Base-by-base conservation (phyloP, 371 early-diverging fungal genomes). In the Mortierella sp. region DNA sequence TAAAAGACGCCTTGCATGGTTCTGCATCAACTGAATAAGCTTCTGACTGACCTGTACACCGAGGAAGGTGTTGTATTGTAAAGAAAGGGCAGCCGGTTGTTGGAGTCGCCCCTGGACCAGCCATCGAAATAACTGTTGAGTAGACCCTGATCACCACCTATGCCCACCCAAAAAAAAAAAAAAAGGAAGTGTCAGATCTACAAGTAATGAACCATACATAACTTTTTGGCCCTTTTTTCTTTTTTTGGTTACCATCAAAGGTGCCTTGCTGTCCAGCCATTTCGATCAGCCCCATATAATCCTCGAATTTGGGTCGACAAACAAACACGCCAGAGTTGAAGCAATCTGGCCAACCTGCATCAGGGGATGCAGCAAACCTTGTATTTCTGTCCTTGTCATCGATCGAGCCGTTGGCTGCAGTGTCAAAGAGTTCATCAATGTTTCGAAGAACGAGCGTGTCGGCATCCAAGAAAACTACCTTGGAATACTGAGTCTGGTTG, bases 291-390 rank as follows among this genome's bases (percentile, higher is more conserved):
- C 83, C 90, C 0, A 78, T 55, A 69, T 87, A 95, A 1, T 87
- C 84, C 14, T 75, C 84, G 14, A 83, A 74, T 30, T 85, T 86
- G 0, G 98, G 98, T 16, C 86, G 83, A 18, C 90, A 77, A 26
- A 96, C 93, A 90, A 98, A 95, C 3, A 98, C 96, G 3, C 98
- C 98, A 24, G 97, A 96, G 80, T 98, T 98, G 87, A 98, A 98
- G 72, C 96, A 95, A 78, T 97, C 97, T 0, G 96, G 96, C 92
- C 96, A 92, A n/a, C 97, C 91, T 60, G 93, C 88, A 70, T 96
- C 97, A 0, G 97, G 94, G 0, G 94, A 90, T 9, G 96, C 96
- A 1, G 95, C 89, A 78, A 96, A 90, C 20, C 75, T 64, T 16
- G 37, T 83, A 64, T 79, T 78, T 28, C 64, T 63, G 30, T 91